A percentile compares a stretch with the other conserved stretches of the same genome.
Evolutionary conservation across 2,329 filamentous ascomycete genomes (phyloP).

Genomic region (Fusarium piperis): DNA sequence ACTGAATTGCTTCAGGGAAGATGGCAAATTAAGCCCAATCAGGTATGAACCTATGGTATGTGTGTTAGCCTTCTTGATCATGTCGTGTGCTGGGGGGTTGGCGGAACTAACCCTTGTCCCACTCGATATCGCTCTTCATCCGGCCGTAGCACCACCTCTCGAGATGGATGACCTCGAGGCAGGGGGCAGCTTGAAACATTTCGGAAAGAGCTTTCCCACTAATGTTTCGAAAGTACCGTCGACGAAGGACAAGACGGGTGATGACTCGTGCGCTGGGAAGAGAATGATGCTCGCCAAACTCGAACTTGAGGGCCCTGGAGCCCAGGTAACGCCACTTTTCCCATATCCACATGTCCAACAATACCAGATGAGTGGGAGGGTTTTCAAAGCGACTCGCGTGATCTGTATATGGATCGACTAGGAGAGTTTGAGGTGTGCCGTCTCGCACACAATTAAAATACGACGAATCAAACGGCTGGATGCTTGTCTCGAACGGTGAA

Average conservation of each 20-base stretch:
- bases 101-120: neutral
- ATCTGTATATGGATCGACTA: neutral
- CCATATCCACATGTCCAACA: neutral
- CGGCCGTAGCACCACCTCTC: conserved; percentile 20
- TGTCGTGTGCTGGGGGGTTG: neutral
- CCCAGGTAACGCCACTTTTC: neutral
- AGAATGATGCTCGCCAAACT: neutral
- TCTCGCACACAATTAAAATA: neutral
- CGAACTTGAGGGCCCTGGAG: neutral
- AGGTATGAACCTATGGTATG: neutral
- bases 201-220: neutral
- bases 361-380: neutral
- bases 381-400: conserved; percentile 1
- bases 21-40: neutral
- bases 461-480: neutral
- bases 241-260: conserved; percentile 15
- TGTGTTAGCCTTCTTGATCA: neutral
- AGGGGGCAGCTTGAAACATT: neutral
- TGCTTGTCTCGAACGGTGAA: neutral
- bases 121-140: neutral
- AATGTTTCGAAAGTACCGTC: conserved; percentile 9
- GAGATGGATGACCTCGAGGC: conserved; percentile 12
- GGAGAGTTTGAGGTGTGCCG: neutral
- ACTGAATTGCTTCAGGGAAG: conserved; percentile 13
- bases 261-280: conserved; percentile 7